phyloP scores from a whole-genome alignment of 75 land plant species.

The Isoetes taiwanensis region DNA sequence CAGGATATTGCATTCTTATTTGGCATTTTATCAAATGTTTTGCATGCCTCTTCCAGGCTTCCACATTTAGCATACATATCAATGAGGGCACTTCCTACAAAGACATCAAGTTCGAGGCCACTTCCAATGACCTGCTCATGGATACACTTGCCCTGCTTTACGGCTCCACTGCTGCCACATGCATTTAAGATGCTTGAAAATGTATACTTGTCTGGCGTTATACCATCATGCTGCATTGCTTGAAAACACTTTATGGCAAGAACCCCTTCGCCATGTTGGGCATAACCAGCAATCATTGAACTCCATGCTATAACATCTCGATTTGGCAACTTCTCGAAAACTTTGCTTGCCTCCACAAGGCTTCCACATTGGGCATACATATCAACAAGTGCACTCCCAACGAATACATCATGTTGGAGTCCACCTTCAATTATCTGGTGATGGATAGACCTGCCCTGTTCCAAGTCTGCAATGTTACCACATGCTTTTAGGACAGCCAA shows the following conservation, averaged over 20 bases:
- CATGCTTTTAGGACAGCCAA: constrained; percentile 40
- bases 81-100: background rate
- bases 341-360: constrained; percentile 26
- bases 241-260: constrained; percentile 32
- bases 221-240: constrained; percentile 29
- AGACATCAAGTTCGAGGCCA: background rate
- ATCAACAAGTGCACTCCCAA: constrained; percentile 50
- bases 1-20: constrained; percentile 32
- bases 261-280: constrained; percentile 35
- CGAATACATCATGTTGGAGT: constrained; percentile 20
- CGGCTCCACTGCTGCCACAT: no score
- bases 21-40: background rate
- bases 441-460: constrained; percentile 45
- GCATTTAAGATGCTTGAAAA: no score
- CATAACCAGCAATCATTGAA: constrained; percentile 51
- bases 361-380: constrained; percentile 70
- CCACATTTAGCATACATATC: constrained; percentile 10
- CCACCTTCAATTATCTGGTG: constrained; percentile 27
- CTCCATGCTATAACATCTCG: constrained; percentile 46
- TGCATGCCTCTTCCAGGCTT: constrained; percentile 7
- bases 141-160: background rate
- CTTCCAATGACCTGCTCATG: constrained; percentile 1
- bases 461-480: constrained; percentile 39
- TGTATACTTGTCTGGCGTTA: constrained; percentile 41
- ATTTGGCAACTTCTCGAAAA: constrained; percentile 27